Evolutionary conservation across 2,329 filamentous ascomycete species (phyloP).

Genomic region (Fusarium xyrophilum): DNA sequence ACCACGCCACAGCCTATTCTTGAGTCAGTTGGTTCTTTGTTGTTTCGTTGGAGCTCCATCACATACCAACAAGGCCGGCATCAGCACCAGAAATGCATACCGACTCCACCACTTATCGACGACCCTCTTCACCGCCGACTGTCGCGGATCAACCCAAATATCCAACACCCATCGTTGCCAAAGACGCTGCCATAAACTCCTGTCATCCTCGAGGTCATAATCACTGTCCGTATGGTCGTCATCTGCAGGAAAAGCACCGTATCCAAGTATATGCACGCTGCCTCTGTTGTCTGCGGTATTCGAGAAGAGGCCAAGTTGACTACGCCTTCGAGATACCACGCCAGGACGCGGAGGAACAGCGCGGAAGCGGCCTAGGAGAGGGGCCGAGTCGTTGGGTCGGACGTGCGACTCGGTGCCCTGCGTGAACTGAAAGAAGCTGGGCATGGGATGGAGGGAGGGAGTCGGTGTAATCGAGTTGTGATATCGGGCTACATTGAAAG

Average conservation of each 20-base stretch:
- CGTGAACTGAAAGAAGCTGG: conserved; percentile 72
- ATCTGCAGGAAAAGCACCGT: conserved; percentile 59
- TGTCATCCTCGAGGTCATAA: conserved; percentile 47
- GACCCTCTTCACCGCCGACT: conserved; percentile 63
- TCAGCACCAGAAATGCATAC: conserved; percentile 65
- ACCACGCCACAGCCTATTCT: conserved; percentile 67
- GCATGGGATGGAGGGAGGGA: conserved; percentile 53
- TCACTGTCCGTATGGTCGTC: conserved; percentile 35
- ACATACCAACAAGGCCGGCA: conserved; percentile 67
- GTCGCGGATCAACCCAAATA: conserved; percentile 67
- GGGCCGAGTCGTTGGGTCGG: conserved; percentile 62
- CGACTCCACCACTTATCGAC: conserved; percentile 70
- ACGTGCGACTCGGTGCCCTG: conserved; percentile 67
- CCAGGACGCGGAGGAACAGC: conserved; percentile 60
- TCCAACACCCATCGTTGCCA: conserved; percentile 53
- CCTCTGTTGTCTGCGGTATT: conserved; percentile 50
- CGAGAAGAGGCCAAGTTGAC: conserved; percentile 52
- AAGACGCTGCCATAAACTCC: conserved; percentile 46
- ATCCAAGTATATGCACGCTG: conserved; percentile 61
- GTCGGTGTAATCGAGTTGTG: conserved; percentile 20
- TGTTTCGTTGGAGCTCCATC: background rate
- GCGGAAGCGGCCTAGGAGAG: conserved; percentile 69
- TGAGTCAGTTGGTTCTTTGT: conserved; percentile 5
- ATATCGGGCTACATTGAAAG: conserved; percentile 33
- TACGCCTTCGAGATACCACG: conserved; percentile 40